These are phyloP conservation scores for Xylariaceae sp. DNA, from an alignment of 2,329 filamentous ascomycete species.

Conservation along the genomic window DNA sequence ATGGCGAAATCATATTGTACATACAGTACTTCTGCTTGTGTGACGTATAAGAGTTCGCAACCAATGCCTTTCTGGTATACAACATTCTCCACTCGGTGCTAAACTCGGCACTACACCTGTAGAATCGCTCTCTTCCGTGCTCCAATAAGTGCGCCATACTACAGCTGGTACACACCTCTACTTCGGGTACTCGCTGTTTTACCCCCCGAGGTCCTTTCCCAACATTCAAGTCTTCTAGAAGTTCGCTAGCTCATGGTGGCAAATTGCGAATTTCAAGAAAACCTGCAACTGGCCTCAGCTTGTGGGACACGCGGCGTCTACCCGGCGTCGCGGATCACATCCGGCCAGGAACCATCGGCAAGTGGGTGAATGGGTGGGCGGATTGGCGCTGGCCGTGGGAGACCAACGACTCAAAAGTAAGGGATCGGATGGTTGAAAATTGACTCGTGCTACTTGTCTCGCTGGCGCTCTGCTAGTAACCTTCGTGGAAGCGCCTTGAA, in stretches of 20 bases:
- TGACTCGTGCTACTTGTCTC: background rate
- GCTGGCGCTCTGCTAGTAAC: constrained; percentile 2
- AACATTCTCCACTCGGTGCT: background rate
- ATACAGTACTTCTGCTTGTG: constrained; percentile 27
- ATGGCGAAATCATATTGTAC: background rate
- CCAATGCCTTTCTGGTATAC: constrained; percentile 17
- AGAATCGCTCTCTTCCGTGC: background rate
- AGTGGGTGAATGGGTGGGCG: constrained; percentile 2
- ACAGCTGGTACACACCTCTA: background rate
- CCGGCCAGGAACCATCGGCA: constrained; percentile 31
- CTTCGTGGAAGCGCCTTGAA: too few relatives aligned
- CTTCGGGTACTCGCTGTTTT: background rate
- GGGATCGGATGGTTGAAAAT: constrained; percentile 10
- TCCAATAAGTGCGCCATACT: background rate
- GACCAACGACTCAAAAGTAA: background rate
- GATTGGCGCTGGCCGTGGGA: background rate
- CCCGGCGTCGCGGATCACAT: constrained; percentile 38
- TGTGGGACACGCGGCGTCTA: constrained; percentile 29
- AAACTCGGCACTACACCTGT: background rate
- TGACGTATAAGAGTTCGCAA: constrained; percentile 33
- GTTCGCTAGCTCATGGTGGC: background rate
- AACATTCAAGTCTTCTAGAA: constrained; percentile 2
- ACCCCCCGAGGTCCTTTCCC: background rate
- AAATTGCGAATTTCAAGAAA: constrained; percentile 23
- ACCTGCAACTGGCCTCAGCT: constrained; percentile 19